Base-by-base conservation (phyloP, 495 filamentous ascomycete species). In the Neurospora sp. region DNA sequence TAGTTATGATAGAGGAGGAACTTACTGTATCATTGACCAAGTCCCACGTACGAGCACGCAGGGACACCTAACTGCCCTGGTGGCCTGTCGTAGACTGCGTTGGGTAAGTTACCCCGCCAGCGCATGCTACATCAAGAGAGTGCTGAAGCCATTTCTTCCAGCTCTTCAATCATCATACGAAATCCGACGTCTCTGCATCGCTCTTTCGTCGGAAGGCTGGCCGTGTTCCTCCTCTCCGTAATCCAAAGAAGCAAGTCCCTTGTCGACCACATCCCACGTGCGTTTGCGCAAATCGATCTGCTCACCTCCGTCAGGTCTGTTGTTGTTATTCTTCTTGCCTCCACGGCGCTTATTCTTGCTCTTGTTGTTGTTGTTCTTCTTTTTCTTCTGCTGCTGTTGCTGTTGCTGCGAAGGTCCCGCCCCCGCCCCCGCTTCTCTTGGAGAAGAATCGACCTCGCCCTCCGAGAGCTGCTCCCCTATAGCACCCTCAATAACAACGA, bases 191-290 rank as follows among this genome's bases (percentile, higher is more conserved):
- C 86, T 79, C 76, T 86, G 83, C 39, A 79, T 40, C 35, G 78
- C 76, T 46, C 74, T 75, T 18, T 78, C 70, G 27, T 77, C 70
- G 8, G 75, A n/a, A 18, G 73, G 69, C 46, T 74, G 69, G 41
- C 35, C 72, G 12, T 71, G 66, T 69, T 82, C 79, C 38, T 80
- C 78, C 39, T 86, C 86, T 69, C 85, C 87, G 70, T 89, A 88
- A 72, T 87, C 83, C 69, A 89, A 78, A n/a, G 80, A 83, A 23
- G 81, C 83, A 72, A 89, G 75, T 27, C 86, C 86, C 73, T 80
- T 78, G 48, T 86, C 86, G 14, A 88, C 86, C 41, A 86, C 81
- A 74, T 89, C 87, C 85, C 88, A 89, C 18, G 88, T 89, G 48
- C 86, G 82, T 80, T 88, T 87, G 70, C 88, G 84, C 77, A 89